phyloP scores from a whole-genome alignment of 2,329 filamentous ascomycete species.

The Tothia fuscella region DNA sequence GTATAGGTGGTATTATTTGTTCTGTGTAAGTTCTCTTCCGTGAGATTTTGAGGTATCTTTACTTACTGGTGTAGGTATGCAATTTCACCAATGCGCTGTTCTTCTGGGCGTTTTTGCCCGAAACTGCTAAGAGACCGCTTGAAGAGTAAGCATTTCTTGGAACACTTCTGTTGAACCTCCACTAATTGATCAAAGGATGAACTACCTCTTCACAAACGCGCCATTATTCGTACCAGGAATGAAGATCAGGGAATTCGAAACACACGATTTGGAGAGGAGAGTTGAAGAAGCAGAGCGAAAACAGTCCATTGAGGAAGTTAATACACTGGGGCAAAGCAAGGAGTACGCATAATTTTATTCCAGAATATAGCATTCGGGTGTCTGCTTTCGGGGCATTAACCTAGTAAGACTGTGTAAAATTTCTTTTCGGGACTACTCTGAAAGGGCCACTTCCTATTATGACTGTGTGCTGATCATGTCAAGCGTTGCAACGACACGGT shows the following conservation, averaged over 20 bases:
- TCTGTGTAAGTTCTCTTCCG: slow-evolving; percentile 35
- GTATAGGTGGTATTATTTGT: slow-evolving; percentile 48
- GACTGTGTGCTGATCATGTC: too few species aligned
- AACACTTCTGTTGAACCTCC: slow-evolving; percentile 27
- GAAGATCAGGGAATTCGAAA: slow-evolving; percentile 40
- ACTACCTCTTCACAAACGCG: slow-evolving; percentile 46
- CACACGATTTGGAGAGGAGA: slow-evolving; percentile 47
- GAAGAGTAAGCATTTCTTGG: slow-evolving; percentile 59
- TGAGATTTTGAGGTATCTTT: slow-evolving; percentile 5
- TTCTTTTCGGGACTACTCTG: too few species aligned
- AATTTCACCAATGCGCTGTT: slow-evolving; percentile 57
- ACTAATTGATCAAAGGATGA: slow-evolving; percentile 13
- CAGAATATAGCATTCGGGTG: too few species aligned
- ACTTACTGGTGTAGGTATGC: slow-evolving; percentile 34
- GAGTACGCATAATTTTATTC: too few species aligned
- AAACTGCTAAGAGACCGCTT: slow-evolving; percentile 51
- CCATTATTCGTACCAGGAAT: slow-evolving; percentile 50
- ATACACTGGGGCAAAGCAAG: too few species aligned
- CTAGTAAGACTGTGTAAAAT: too few species aligned
- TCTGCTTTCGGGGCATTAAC: too few species aligned
- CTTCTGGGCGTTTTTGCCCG: slow-evolving; percentile 56
- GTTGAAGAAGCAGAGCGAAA: slow-evolving; percentile 47
- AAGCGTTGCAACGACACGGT: too few species aligned
- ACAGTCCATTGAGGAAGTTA: slow-evolving; percentile 10
- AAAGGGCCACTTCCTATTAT: too few species aligned